phyloP scores from a whole-genome alignment of 1,284 basidiomycete species.

The Trametes sp. region DNA sequence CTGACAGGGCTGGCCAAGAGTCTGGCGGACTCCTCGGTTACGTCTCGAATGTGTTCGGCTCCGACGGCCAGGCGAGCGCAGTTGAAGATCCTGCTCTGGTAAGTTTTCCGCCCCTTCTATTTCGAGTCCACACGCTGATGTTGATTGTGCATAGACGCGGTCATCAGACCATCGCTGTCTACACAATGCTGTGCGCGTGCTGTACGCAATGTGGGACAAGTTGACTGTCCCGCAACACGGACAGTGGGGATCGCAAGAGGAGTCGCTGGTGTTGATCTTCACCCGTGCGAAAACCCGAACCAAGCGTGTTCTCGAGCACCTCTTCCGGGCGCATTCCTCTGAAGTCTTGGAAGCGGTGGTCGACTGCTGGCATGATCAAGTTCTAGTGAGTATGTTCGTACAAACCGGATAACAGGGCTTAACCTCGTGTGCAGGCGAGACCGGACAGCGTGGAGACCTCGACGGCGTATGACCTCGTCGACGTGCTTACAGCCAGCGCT shows the following conservation, averaged over 20 bases:
- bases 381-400: constrained; percentile 47
- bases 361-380: constrained; percentile 77
- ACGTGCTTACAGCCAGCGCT: constrained; percentile 84
- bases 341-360: constrained; percentile 87
- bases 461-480: constrained; percentile 83
- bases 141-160: constrained; percentile 53
- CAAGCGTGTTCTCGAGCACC: constrained; percentile 82
- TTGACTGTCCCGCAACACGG: constrained; percentile 56
- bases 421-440: constrained; percentile 13
- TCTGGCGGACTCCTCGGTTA: constrained; percentile 78
- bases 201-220: constrained; percentile 77
- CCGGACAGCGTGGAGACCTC: constrained; percentile 39
- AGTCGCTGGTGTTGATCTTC: constrained; percentile 71
- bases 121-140: constrained; percentile 15
- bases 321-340: constrained; percentile 82
- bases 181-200: constrained; percentile 73
- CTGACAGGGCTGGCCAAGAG: constrained; percentile 64
- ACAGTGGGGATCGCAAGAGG: constrained; percentile 62
- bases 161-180: constrained; percentile 76
- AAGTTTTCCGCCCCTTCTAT: constrained; percentile 34
- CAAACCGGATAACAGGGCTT: background rate
- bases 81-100: constrained; percentile 67
- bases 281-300: constrained; percentile 71
- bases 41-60: constrained; percentile 81
- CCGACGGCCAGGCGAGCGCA: constrained; percentile 55